Evolutionary conservation across 163 green algal genomes (phyloP).

Genomic region (Chlorella variabilis): DNA sequence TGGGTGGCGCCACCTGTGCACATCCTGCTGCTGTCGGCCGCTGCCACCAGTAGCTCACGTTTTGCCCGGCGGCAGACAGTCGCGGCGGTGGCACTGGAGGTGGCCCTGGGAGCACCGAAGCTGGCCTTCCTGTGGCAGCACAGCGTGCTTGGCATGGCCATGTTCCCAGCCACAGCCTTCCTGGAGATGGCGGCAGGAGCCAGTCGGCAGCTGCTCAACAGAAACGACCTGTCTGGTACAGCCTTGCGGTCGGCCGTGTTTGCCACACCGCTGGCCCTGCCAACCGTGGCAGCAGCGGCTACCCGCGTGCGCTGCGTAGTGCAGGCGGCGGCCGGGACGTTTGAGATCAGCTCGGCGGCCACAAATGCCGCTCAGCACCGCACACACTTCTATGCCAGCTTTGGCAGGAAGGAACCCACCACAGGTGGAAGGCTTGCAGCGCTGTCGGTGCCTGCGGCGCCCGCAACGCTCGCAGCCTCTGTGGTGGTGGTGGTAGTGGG

Average conservation of each 20-base stretch:
- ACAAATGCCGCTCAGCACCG: neutral
- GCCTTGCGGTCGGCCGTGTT: slow-evolving; percentile 30
- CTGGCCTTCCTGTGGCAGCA: slow-evolving; percentile 60
- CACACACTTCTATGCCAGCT: slow-evolving; percentile 36
- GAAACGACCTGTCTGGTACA: slow-evolving; percentile 2
- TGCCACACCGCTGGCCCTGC: slow-evolving; percentile 32
- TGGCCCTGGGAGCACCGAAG: slow-evolving; percentile 2
- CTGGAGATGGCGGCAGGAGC: slow-evolving; percentile 45
- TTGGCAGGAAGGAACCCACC: neutral
- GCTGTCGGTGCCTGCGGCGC: neutral
- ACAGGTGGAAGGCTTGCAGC: neutral
- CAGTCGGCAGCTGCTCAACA: slow-evolving; percentile 19
- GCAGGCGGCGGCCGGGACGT: neutral
- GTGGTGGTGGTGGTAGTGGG: neutral
- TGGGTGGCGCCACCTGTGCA: slow-evolving; percentile 49
- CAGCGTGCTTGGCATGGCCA: slow-evolving; percentile 30
- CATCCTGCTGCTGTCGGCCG: slow-evolving; percentile 30
- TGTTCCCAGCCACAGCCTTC: slow-evolving; percentile 51
- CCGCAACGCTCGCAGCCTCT: neutral
- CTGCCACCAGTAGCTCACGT: neutral
- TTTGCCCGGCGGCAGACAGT: neutral
- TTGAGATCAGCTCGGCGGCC: slow-evolving; percentile 20
- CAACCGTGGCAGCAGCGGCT: neutral
- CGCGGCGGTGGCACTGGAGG: slow-evolving; percentile 27
- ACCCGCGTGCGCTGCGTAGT: slow-evolving; percentile 12